Conservation (phyloP, 768 basidiomycete species). For the Ramaria sp. region DNA sequence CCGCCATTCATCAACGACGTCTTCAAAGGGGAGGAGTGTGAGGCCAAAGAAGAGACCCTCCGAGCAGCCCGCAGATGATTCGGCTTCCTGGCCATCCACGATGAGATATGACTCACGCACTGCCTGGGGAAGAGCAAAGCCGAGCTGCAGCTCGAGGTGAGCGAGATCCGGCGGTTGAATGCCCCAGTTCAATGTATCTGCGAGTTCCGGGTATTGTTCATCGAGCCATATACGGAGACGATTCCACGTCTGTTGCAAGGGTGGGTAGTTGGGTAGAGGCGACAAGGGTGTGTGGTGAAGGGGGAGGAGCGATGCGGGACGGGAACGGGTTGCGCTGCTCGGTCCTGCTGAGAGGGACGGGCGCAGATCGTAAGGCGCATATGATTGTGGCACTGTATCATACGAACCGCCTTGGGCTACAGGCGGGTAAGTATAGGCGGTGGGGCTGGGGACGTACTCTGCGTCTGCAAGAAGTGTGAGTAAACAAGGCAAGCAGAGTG, state of each 20-base stretch:
- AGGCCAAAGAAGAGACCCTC: constrained; percentile 96
- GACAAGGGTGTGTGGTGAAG: constrained; percentile 46
- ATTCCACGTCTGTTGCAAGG: constrained; percentile 73
- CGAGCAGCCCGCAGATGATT: constrained; percentile 76
- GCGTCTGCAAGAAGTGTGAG: constrained; percentile 46
- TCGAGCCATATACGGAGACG: constrained; percentile 75
- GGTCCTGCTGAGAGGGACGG: constrained; percentile 14
- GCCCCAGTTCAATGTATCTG: constrained; percentile 91
- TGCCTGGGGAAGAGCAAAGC: constrained; percentile 70
- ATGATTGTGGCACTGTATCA: constrained; percentile 49
- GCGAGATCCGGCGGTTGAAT: constrained; percentile 72
- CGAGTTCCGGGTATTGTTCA: constrained; percentile 86
- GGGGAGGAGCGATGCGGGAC: constrained; percentile 50
- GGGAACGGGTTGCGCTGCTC: constrained; percentile 29
- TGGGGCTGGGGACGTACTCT: constrained; percentile 27
- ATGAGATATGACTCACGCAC: constrained; percentile 86
- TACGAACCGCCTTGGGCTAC: constrained; percentile 42
- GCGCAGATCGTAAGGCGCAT: constrained; percentile 13
- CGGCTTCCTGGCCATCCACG: constrained; percentile 90
- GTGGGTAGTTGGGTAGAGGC: constrained; percentile 48
- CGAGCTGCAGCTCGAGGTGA: constrained; percentile 75
- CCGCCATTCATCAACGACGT: constrained; percentile 89
- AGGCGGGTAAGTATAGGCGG: constrained; percentile 73
- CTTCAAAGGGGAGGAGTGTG: constrained; percentile 83
- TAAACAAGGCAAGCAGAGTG: constrained; percentile 46